phyloP scores from a whole-genome alignment of 495 filamentous ascomycete genomes.

The Articulospora tetracladia region DNA sequence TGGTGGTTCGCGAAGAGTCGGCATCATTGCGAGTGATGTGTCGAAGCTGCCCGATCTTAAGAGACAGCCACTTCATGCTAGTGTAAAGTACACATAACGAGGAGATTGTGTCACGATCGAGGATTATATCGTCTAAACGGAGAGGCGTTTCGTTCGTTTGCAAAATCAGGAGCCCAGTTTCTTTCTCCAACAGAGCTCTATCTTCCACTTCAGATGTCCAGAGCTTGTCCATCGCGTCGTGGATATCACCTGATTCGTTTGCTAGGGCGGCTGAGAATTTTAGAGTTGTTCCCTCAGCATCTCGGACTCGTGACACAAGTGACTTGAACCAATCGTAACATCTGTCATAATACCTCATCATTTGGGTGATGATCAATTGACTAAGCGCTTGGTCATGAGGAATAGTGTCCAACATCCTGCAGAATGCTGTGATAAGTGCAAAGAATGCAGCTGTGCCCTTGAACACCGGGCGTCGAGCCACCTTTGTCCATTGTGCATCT shows the following conservation, averaged over 20 bases:
- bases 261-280: conserved; percentile 73
- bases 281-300: conserved; percentile 59
- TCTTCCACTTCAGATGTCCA: conserved; percentile 49
- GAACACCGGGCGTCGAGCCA: conserved; percentile 82
- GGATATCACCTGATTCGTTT: conserved; percentile 59
- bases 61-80: conserved; percentile 96
- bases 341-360: conserved; percentile 85
- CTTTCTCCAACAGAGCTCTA: conserved; percentile 50
- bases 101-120: conserved; percentile 79
- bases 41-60: conserved; percentile 70
- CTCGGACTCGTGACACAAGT: conserved; percentile 53
- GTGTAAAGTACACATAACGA: conserved; percentile 85
- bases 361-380: conserved; percentile 82
- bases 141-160: conserved; percentile 60
- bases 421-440: conserved; percentile 81
- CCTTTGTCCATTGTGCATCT: conserved; percentile 74
- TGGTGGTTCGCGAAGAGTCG: conserved; percentile 43
- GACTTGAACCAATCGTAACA: conserved; percentile 88
- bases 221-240: conserved; percentile 59
- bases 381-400: conserved; percentile 96
- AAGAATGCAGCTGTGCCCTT: conserved; percentile 90
- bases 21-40: conserved; percentile 60
- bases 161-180: conserved; percentile 62
- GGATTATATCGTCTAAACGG: conserved; percentile 76
- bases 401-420: conserved; percentile 90